These are phyloP conservation scores for Haplosporangium sp. DNA, from an alignment of 371 early-diverging fungal species.

Conservation along the genomic window DNA sequence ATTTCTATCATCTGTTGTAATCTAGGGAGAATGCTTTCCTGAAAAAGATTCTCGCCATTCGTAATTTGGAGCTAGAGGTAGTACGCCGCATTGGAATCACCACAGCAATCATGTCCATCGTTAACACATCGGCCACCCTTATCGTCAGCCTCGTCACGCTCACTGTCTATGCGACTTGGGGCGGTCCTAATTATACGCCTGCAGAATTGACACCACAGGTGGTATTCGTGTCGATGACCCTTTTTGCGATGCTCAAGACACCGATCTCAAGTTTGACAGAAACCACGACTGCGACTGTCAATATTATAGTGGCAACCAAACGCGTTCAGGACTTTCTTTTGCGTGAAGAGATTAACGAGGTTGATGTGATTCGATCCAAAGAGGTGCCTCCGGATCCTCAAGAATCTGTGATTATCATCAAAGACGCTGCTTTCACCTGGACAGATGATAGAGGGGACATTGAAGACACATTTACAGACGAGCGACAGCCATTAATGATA, in stretches of 20 bases:
- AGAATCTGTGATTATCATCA: constrained; percentile 6
- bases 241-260: constrained; percentile 27
- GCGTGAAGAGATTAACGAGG: constrained; percentile 16
- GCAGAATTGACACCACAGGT: constrained; percentile 18
- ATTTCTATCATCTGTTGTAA: background rate
- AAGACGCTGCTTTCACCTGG: constrained; percentile 70
- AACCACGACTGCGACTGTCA: constrained; percentile 3
- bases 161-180: constrained; percentile 26
- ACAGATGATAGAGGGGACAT: constrained; percentile 24
- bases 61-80: constrained; percentile 11
- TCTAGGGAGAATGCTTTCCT: constrained; percentile 24
- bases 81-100: constrained; percentile 5
- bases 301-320: constrained; percentile 7
- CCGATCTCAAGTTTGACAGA: constrained; percentile 22
- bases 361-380: constrained; percentile 2
- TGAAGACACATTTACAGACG: background rate
- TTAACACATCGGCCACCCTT: constrained; percentile 9
- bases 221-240: constrained; percentile 30
- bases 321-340: constrained; percentile 27
- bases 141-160: constrained; percentile 23
- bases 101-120: constrained; percentile 12
- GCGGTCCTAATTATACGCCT: constrained; percentile 24
- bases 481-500: no score
- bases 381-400: background rate
- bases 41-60: constrained; percentile 18